phyloP scores from a whole-genome alignment of 805 yeast genomes.

The Lipomyces yamanashiensis region DNA sequence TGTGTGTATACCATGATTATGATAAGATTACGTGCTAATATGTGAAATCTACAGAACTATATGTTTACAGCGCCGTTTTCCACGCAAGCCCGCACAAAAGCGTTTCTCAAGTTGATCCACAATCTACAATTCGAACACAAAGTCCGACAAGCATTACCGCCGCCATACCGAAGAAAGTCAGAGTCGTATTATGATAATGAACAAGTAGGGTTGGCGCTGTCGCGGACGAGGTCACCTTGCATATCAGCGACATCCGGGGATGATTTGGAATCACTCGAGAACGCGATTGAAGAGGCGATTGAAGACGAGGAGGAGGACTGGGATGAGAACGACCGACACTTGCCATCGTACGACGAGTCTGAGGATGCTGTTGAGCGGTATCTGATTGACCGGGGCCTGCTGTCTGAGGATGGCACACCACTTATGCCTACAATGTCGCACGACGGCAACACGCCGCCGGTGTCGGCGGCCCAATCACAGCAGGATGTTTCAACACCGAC shows the following conservation, averaged over 20 bases:
- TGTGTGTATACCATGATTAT: neutral
- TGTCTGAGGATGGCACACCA: slow-evolving; percentile 33
- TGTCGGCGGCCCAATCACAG: too few relatives aligned
- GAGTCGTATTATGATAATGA: slow-evolving; percentile 29
- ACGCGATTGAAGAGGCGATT: slow-evolving; percentile 32
- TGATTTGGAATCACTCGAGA: slow-evolving; percentile 6
- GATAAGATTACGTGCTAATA: neutral
- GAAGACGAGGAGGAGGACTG: slow-evolving; percentile 36
- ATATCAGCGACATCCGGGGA: neutral
- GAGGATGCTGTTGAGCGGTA: slow-evolving; percentile 37
- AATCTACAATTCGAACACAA: slow-evolving; percentile 44
- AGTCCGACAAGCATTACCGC: slow-evolving; percentile 43
- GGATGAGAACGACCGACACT: slow-evolving; percentile 31
- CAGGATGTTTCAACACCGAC: neutral
- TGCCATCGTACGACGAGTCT: slow-evolving; percentile 34
- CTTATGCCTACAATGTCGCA: slow-evolving; percentile 20
- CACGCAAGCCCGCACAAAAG: slow-evolving; percentile 37
- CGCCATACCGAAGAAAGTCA: slow-evolving; percentile 39
- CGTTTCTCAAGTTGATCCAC: slow-evolving; percentile 41
- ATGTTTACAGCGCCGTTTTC: slow-evolving; percentile 43
- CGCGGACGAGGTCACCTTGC: neutral
- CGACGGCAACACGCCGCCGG: slow-evolving; percentile 4
- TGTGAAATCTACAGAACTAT: slow-evolving; percentile 1
- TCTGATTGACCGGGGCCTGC: slow-evolving; percentile 34
- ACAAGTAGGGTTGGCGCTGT: neutral